A percentile compares a stretch with the other conserved stretches of the same genome.
These are phyloP conservation scores for Scheffersomyces ergatensis DNA, from an alignment of 805 yeast species.

Conservation along the genomic window DNA sequence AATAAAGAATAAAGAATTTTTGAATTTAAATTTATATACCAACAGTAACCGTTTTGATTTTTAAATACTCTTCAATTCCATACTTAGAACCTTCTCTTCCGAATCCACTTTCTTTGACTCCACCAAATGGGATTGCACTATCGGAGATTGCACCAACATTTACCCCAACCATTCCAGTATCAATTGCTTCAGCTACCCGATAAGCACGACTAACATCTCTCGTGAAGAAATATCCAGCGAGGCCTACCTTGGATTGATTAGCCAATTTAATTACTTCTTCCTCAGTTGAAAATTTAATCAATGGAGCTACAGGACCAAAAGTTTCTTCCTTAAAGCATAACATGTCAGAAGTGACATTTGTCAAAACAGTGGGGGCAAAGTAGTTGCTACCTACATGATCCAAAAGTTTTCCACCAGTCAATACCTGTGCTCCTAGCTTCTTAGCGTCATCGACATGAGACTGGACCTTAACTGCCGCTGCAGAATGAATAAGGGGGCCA, in stretches of 20 bases:
- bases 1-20: too few relatives aligned
- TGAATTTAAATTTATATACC: too few relatives aligned
- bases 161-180: constrained; percentile 64
- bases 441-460: constrained; percentile 54
- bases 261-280: constrained; percentile 54
- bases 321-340: constrained; percentile 56
- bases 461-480: constrained; percentile 50
- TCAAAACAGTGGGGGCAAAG: constrained; percentile 55
- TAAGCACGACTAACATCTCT: constrained; percentile 48
- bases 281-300: constrained; percentile 49
- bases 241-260: constrained; percentile 54
- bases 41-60: constrained; percentile 50
- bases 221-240: constrained; percentile 60
- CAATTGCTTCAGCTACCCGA: constrained; percentile 54
- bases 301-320: constrained; percentile 63
- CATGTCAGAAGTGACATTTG: constrained; percentile 50
- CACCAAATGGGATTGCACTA: constrained; percentile 70
- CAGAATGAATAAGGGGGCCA: constrained; percentile 54
- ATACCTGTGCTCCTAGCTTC: constrained; percentile 50
- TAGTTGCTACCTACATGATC: constrained; percentile 50
- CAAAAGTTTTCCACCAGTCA: constrained; percentile 51
- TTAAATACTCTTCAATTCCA: constrained; percentile 72
- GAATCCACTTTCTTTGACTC: constrained; percentile 74
- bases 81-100: constrained; percentile 79
- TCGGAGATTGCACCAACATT: constrained; percentile 60